Evolutionary conservation across 306 rosid species (phyloP), one percentile per base, ranked within the genome.

Genomic region (Abrus pulchellus): DNA sequence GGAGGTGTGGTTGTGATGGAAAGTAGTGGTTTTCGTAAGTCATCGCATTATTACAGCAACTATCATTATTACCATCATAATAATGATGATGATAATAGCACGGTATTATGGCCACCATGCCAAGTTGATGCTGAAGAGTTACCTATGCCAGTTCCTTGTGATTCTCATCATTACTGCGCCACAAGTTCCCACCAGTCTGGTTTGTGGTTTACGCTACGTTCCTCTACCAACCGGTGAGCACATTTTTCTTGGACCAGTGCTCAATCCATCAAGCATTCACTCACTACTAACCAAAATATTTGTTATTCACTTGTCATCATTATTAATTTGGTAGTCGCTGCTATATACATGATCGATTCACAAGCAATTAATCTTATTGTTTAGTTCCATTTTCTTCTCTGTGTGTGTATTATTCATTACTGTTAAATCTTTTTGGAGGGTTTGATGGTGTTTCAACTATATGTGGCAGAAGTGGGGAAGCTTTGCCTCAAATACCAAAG

Each of bases 401-500:
- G 5, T 41, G 12, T 36, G 0, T 78, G 1, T 5, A 4, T 7
- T 12, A 1, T 59, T 41, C 9, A 53, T 40, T 11, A 38, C 0
- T 34, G 11, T 60, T 57, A 28, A 5, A 33, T 44, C 3, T 2
- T n/a, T 47, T 27, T 41, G 9, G 5, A 9, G 50, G 2, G 14
- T 28, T 28, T 63, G 48, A 29, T 72, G 14, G 8, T 74, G 2
- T 36, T 63, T 44, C 61, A 38, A 52, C 69, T 59, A 45, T 28
- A 20, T 13, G 40, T 66, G 72, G 74, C 76, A 83, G 94, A 75
- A 69, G 48, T 40, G 88, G 86, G 47, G 94, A 73, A 81, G 89
- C 83, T 45, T 77, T 90, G 36, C 94, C 92, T 32, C 94, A 90
- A 79, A 75, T 90, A 77, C 88, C 90, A 49, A 90, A 88, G 84